Evolutionary conservation across 2,329 filamentous ascomycete genomes (phyloP).

Genomic region (Sporothrix variecibatus): DNA sequence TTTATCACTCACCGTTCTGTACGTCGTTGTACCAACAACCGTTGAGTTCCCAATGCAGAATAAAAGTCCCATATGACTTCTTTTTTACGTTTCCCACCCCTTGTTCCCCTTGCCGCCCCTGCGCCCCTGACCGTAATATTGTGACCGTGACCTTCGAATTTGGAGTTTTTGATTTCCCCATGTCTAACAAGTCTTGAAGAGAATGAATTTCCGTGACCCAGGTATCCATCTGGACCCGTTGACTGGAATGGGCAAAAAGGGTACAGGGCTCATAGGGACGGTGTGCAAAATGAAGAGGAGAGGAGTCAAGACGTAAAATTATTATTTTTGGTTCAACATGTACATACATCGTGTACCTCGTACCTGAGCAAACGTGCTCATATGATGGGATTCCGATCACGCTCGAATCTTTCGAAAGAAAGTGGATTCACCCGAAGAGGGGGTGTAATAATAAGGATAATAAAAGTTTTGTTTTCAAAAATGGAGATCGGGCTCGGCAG

Average conservation of each 20-base stretch:
- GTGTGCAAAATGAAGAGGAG: neutral
- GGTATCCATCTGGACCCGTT: neutral
- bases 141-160: neutral
- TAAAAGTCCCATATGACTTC: neutral
- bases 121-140: neutral
- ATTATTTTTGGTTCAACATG: neutral
- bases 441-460: neutral
- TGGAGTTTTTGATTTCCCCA: neutral
- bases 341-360: neutral
- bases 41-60: neutral
- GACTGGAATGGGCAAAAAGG: neutral
- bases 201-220: neutral
- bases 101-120: neutral
- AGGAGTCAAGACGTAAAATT: neutral
- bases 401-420: neutral
- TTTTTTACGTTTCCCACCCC: neutral
- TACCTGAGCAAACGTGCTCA: neutral
- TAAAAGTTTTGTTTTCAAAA: neutral
- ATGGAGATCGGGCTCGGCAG: conserved; percentile 4
- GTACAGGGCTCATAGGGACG: neutral
- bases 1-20: conserved; percentile 8
- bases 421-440: conserved; percentile 14
- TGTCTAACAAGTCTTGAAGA: neutral
- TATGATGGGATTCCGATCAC: neutral
- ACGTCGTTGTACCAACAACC: neutral